Evolutionary conservation across 164 flowering plant genomes (phyloP), one percentile per base, ranked within the genome.

Genomic region (Nymphaea thermarum): DNA sequence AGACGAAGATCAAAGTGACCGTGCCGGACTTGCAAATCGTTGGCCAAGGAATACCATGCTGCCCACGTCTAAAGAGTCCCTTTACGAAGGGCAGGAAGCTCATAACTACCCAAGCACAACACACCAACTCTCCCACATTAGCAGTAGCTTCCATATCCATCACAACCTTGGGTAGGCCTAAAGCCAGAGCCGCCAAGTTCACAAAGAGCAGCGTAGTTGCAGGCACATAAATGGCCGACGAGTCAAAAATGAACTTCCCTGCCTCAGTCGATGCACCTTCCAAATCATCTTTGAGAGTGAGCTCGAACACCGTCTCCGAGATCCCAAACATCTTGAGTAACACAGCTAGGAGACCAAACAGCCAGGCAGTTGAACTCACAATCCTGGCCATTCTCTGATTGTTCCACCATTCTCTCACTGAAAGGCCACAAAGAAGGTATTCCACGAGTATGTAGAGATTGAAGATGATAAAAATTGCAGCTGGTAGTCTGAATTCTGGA

Each of bases 351-450:
- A 78, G 3, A 1, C 85, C 83, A 57, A 84, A 82, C 2, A 81
- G 61, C 77, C 82, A 78, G 14, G 86, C 76, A 4, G 74, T 76
- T 3, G 67, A 18, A 2, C 82, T 25, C 16, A 55, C 12, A 25
- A 25, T 25, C 36, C 82, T 77, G 7, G 4, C 5, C 79, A 81
- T 81, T 63, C 78, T 73, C 11, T 79, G 78, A 68, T 68, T 72
- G 70, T 80, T 82, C 87, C 87, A 88, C 90, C 91, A 86, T 14
- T 73, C 66, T 0, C 76, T 71, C 6, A 77, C 17, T 0, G 89
- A 75, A 2, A 67, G 66, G 6, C 83, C 80, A 2, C 43, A 5
- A 2, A 15, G 17, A 0, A 79, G 41, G 72, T 71, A 84, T 53
- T 88, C 87, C 2, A 16, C 67, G 36, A 87, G 72, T 15, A 73